These are phyloP conservation scores for Hordeum pubiflorum DNA, from an alignment of 202 grass and related monocot species.

Conservation along the genomic window DNA sequence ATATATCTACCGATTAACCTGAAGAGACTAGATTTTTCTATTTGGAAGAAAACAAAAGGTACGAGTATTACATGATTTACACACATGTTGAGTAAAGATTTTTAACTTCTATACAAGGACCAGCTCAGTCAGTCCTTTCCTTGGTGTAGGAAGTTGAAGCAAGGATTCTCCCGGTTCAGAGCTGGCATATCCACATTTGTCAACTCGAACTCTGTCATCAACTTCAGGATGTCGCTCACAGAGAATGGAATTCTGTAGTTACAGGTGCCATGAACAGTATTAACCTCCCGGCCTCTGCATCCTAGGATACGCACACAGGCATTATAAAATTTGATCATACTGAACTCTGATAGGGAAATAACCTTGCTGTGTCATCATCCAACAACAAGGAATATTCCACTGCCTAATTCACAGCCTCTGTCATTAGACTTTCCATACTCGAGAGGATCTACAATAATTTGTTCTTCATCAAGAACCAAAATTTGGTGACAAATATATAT, in stretches of 20 bases:
- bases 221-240: constrained; percentile 78
- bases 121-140: constrained; percentile 45
- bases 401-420: constrained; percentile 53
- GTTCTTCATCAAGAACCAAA: not conserved
- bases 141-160: constrained; percentile 73
- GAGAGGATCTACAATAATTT: constrained; percentile 54
- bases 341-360: constrained; percentile 3
- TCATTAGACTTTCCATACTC: constrained; percentile 75
- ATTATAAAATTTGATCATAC: too few species aligned
- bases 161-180: constrained; percentile 73
- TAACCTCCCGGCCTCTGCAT: too few species aligned
- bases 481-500: not conserved
- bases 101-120: not conserved
- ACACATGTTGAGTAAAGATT: not conserved
- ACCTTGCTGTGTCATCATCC: constrained; percentile 78
- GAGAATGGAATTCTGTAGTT: constrained; percentile 78
- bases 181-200: constrained; percentile 74
- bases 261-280: not conserved
- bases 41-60: not conserved
- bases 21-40: not conserved
- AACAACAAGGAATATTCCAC: constrained; percentile 61
- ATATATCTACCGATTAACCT: too few species aligned
- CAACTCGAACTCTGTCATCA: constrained; percentile 66
- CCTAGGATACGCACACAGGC: too few species aligned
- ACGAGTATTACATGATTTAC: not conserved